These are phyloP conservation scores for Xylariaceae sp. DNA, from an alignment of 2,329 filamentous ascomycete species.

Conservation along the genomic window DNA sequence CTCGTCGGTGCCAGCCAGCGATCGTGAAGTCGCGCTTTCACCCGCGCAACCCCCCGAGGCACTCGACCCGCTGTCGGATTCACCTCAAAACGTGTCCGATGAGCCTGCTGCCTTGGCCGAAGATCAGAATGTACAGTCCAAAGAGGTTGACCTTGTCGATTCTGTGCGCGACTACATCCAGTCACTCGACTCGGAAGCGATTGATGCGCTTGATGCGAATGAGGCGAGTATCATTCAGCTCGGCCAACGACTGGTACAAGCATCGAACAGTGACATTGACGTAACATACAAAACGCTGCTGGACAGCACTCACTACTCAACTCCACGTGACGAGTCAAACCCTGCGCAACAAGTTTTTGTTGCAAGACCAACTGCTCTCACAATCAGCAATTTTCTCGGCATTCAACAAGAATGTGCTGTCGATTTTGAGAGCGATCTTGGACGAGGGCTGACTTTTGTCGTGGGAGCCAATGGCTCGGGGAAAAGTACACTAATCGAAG, in stretches of 20 bases:
- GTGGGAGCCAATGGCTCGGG: conserved; percentile 32
- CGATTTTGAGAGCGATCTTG: conserved; percentile 26
- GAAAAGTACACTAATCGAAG: conserved; percentile 35
- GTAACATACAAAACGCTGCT: conserved; percentile 17
- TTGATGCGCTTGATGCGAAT: conserved; percentile 3
- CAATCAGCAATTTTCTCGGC: conserved; percentile 35
- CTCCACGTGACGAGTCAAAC: background rate
- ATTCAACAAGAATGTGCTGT: conserved; percentile 28
- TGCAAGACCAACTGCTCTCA: conserved; percentile 25
- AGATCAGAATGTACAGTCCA: background rate
- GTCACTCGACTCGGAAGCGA: conserved; percentile 13
- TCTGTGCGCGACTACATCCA: conserved; percentile 19
- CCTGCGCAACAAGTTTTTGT: conserved; percentile 23
- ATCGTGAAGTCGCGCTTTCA: conserved; percentile 10
- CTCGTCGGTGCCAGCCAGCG: conserved; percentile 21
- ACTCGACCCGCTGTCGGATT: background rate
- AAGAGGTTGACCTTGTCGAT: conserved; percentile 12
- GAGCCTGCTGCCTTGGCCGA: background rate
- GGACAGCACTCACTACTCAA: conserved; percentile 9
- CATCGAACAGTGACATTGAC: conserved; percentile 4
- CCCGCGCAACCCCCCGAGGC: background rate
- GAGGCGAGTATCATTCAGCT: conserved; percentile 15
- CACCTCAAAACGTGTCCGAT: background rate
- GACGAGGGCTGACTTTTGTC: conserved; percentile 29
- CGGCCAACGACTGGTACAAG: conserved; percentile 18